These are phyloP conservation scores for Lizonia empirigonia DNA, from an alignment of 2,329 filamentous ascomycete species.

Conservation along the genomic window DNA sequence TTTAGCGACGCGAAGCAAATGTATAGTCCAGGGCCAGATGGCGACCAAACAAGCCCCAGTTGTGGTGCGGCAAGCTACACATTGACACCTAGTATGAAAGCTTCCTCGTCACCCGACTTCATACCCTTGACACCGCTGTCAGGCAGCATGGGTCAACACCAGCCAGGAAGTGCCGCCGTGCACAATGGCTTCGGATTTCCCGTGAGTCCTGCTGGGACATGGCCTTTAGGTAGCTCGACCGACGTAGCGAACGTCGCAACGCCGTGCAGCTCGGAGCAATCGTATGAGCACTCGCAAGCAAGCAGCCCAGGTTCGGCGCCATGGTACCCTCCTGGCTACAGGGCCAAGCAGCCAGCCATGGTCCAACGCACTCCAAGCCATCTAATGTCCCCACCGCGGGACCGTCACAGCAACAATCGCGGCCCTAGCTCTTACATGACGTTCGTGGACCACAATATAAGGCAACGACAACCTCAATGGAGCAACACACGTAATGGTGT, in stretches of 20 bases:
- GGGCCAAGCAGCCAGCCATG: not conserved
- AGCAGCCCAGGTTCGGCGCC: slow-evolving; percentile 9
- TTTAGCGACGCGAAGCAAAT: slow-evolving; percentile 21
- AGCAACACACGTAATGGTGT: slow-evolving; percentile 6
- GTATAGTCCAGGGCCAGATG: slow-evolving; percentile 12
- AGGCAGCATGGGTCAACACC: not conserved
- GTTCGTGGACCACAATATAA: not conserved
- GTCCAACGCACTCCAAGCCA: not conserved
- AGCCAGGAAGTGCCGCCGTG: not conserved
- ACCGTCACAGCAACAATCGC: not conserved
- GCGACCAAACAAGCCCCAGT: slow-evolving; percentile 6
- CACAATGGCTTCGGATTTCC: not conserved
- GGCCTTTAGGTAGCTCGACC: not conserved
- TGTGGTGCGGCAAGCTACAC: slow-evolving; percentile 8
- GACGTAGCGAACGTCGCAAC: not conserved
- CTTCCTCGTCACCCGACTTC: not conserved
- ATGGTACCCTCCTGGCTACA: slow-evolving; percentile 16
- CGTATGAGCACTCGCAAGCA: slow-evolving; percentile 11
- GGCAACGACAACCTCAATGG: slow-evolving; percentile 9
- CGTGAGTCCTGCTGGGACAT: not conserved
- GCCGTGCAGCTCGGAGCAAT: slow-evolving; percentile 9
- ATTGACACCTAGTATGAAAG: not conserved
- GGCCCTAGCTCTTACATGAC: slow-evolving; percentile 4
- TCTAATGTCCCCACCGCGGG: not conserved
- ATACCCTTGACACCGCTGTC: slow-evolving; percentile 1